phyloP scores from a whole-genome alignment of 2,329 filamentous ascomycete species.

The Talaromyces islandicus region DNA sequence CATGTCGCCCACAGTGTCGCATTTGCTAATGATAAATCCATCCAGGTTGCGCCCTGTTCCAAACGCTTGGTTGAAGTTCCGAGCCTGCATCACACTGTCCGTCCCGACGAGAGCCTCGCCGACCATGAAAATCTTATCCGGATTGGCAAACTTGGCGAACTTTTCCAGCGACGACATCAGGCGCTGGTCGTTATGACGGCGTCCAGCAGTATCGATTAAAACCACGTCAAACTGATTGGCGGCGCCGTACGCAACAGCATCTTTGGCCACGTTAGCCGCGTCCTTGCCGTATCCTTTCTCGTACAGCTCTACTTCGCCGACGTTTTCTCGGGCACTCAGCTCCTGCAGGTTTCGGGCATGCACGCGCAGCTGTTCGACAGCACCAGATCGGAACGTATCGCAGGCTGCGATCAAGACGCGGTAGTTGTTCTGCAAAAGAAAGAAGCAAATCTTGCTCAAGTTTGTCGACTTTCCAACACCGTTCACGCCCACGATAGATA shows the following conservation, averaged over 20 bases:
- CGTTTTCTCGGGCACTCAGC: slow-evolving; percentile 73
- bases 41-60: slow-evolving; percentile 74
- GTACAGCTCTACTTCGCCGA: slow-evolving; percentile 79
- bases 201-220: slow-evolving; percentile 90
- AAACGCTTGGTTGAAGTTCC: slow-evolving; percentile 94
- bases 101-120: slow-evolving; percentile 88
- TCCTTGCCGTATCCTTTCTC: slow-evolving; percentile 98
- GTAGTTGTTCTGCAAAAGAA: slow-evolving; percentile 95
- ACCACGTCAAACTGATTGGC: slow-evolving; percentile 82
- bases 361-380: slow-evolving; percentile 92
- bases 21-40: slow-evolving; percentile 97
- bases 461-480: slow-evolving; percentile 98
- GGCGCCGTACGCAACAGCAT: slow-evolving; percentile 76
- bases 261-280: slow-evolving; percentile 88
- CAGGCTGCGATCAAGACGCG: slow-evolving; percentile 89
- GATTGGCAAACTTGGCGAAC: slow-evolving; percentile 91
- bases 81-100: slow-evolving; percentile 88
- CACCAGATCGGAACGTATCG: slow-evolving; percentile 94
- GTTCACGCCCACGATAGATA: slow-evolving; percentile 97
- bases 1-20: slow-evolving; percentile 99
- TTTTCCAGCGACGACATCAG: slow-evolving; percentile 97
- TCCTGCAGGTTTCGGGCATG: slow-evolving; percentile 93
- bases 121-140: slow-evolving; percentile 99
- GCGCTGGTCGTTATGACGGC: slow-evolving; percentile 89
- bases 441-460: slow-evolving; percentile 95